A percentile compares a stretch with the other conserved stretches of the same genome.
Evolutionary conservation across 2,329 filamentous ascomycete species (phyloP).

Genomic region (Gnomoniopsis smithogilvyi): DNA sequence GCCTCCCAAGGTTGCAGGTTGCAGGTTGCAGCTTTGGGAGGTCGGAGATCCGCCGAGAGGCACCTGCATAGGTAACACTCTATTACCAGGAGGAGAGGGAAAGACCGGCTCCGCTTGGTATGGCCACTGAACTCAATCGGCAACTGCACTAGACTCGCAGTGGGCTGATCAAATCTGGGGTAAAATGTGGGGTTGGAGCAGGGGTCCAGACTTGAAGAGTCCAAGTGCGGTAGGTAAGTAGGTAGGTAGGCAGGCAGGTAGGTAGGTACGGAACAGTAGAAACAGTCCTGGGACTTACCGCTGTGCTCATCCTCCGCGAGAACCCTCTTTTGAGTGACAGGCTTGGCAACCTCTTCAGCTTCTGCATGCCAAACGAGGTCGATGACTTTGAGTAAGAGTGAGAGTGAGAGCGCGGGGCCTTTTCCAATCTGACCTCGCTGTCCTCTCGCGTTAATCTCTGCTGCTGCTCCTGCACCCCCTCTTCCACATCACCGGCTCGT

Average conservation of each 20-base stretch:
- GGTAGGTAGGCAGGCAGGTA: no score
- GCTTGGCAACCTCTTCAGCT: constrained; percentile 2
- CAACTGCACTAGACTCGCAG: not conserved
- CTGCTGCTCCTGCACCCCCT: not conserved
- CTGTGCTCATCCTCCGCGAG: not conserved
- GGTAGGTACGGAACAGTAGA: no score
- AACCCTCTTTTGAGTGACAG: constrained; percentile 3
- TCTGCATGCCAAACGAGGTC: not conserved
- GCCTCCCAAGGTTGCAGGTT: no score
- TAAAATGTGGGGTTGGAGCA: constrained; percentile 17
- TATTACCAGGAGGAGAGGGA: no score
- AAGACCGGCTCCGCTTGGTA: no score
- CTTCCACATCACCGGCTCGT: not conserved
- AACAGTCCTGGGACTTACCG: not conserved
- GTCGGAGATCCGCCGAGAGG: no score
- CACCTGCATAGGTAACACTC: no score
- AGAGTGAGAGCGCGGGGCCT: not conserved
- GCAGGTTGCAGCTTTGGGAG: no score
- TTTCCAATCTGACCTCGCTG: not conserved
- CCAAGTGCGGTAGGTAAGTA: no score
- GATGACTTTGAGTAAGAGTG: not conserved
- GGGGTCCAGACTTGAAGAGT: constrained; percentile 1
- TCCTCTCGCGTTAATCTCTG: not conserved
- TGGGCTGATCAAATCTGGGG: constrained; percentile 20
- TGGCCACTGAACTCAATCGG: constrained; percentile 6